Evolutionary conservation across 1,284 basidiomycete species (phyloP).

Genomic region (Ceratobasidium sp.): DNA sequence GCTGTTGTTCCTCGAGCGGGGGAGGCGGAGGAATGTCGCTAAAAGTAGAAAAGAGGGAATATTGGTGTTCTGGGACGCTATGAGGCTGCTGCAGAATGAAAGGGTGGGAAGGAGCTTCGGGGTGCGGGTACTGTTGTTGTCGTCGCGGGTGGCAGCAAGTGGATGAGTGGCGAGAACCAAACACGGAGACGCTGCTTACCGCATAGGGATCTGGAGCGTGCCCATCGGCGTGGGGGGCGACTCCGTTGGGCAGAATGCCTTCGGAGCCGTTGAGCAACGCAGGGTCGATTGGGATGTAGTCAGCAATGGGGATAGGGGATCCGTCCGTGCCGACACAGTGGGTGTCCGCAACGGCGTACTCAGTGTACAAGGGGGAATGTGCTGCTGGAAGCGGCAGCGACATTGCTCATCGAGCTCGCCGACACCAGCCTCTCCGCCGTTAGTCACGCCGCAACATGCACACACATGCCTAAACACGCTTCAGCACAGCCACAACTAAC

Average conservation of each 20-base stretch:
- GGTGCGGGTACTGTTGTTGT: slow-evolving; percentile 5
- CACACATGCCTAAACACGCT: slow-evolving; percentile 19
- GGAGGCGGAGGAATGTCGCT: slow-evolving; percentile 27
- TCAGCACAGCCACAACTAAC: slow-evolving; percentile 43
- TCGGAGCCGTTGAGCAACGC: slow-evolving; percentile 23
- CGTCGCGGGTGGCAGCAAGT: slow-evolving; percentile 27
- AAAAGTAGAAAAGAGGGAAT: neutral
- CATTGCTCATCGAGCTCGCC: slow-evolving; percentile 27
- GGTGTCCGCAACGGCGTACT: neutral
- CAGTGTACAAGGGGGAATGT: neutral
- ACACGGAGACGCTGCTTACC: slow-evolving; percentile 17
- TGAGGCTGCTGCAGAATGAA: neutral
- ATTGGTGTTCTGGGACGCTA: neutral
- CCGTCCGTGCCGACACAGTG: neutral
- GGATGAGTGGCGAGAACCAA: slow-evolving; percentile 25
- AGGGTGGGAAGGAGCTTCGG: neutral
- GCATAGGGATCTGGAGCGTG: slow-evolving; percentile 20
- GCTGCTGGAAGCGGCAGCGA: slow-evolving; percentile 28
- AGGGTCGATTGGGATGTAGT: slow-evolving; percentile 40
- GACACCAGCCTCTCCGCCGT: slow-evolving; percentile 12
- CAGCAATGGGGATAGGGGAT: neutral
- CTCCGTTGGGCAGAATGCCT: neutral
- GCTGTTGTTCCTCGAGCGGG: slow-evolving; percentile 35
- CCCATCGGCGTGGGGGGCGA: slow-evolving; percentile 11
- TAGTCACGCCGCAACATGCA: slow-evolving; percentile 32